phyloP scores from a whole-genome alignment of 345 rosid species.

The Sisymbrium altissimum region DNA sequence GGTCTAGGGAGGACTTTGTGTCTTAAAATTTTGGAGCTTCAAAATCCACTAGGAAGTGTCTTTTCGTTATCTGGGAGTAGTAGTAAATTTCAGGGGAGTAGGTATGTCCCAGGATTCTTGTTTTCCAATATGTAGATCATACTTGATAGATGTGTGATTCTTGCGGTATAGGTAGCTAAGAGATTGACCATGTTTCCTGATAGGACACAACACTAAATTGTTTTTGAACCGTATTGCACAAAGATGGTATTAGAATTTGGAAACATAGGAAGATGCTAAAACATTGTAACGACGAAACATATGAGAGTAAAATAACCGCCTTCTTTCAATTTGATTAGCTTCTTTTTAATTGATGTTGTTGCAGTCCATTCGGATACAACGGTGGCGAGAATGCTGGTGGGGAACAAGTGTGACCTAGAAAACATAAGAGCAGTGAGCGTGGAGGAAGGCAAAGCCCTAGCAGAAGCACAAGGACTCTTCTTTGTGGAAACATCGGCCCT shows the following conservation, averaged over 20 bases:
- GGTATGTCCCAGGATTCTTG: background rate
- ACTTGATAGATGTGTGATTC: background rate
- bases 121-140: background rate
- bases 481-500: conserved; percentile 94
- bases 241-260: background rate
- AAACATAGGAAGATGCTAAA: background rate
- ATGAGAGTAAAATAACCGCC: background rate
- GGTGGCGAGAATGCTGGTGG: conserved; percentile 78
- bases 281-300: too few species aligned
- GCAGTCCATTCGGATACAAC: conserved; percentile 74
- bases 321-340: background rate
- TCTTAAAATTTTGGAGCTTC: too few species aligned
- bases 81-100: too few species aligned
- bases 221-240: too few species aligned
- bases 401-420: conserved; percentile 80
- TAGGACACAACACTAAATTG: background rate
- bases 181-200: background rate
- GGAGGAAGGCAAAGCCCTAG: conserved; percentile 75
- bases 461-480: conserved; percentile 71
- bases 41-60: too few species aligned
- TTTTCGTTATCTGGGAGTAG: too few species aligned
- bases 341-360: too few species aligned
- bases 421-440: conserved; percentile 62
- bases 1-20: background rate
- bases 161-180: background rate